These are phyloP conservation scores for Epichloe brachyelytri DNA, from an alignment of 2,329 filamentous ascomycete genomes.

Conservation along the genomic window DNA sequence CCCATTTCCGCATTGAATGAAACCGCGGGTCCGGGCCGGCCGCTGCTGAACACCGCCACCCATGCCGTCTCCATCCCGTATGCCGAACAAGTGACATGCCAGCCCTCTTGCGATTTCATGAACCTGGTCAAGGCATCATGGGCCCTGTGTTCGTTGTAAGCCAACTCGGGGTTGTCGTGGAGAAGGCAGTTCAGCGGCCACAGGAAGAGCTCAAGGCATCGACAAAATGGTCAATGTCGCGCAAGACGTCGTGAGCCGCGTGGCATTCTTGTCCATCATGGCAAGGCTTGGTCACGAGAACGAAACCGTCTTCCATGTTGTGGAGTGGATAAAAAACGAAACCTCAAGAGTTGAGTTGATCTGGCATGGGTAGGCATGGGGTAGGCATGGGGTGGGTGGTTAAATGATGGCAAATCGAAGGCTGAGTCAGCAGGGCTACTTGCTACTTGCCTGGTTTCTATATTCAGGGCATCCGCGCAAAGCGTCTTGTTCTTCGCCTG, in stretches of 20 bases:
- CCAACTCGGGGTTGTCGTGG: constrained; percentile 30
- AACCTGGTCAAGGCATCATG: constrained; percentile 27
- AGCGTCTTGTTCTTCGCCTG: too few relatives aligned
- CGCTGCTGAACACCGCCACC: constrained; percentile 26
- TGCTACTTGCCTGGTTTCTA: too few relatives aligned
- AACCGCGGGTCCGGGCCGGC: constrained; percentile 21
- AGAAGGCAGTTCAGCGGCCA: constrained; percentile 26
- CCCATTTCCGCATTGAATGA: constrained; percentile 29
- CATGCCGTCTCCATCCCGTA: constrained; percentile 32
- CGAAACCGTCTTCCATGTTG: not conserved
- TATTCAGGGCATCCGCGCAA: too few relatives aligned
- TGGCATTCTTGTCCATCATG: not conserved
- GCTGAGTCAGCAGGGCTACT: not conserved
- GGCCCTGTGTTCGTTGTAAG: constrained; percentile 28
- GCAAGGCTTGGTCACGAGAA: not conserved
- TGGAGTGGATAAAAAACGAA: too few relatives aligned
- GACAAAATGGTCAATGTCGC: constrained; percentile 23
- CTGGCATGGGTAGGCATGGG: not conserved
- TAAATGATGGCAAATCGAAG: not conserved
- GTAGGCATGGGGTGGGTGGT: not conserved
- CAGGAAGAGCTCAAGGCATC: constrained; percentile 11
- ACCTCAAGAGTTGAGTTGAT: too few relatives aligned
- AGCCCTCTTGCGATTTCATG: constrained; percentile 19
- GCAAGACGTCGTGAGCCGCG: constrained; percentile 16
- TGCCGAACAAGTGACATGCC: constrained; percentile 26